These are phyloP conservation scores for Dryadomyces quercivorus DNA, from an alignment of 2,329 filamentous ascomycete genomes.

Conservation along the genomic window DNA sequence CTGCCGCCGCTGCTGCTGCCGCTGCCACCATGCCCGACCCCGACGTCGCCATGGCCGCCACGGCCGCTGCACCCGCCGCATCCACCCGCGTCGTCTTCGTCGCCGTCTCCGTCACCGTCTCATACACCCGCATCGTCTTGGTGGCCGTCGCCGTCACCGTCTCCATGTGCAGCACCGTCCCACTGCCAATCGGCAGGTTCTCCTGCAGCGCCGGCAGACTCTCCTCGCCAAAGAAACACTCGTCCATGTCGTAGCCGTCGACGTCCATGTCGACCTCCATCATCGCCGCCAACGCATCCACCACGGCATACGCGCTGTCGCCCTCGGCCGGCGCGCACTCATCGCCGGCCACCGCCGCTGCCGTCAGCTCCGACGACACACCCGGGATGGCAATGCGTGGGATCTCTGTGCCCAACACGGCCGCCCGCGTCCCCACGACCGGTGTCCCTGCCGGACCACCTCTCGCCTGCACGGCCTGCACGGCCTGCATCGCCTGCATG, in stretches of 20 bases:
- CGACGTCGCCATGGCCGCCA: background rate
- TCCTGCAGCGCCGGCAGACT: background rate
- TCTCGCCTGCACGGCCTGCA: background rate
- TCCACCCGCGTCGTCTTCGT: conserved; percentile 14
- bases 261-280: no score
- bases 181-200: background rate
- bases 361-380: no score
- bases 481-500: background rate
- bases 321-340: no score
- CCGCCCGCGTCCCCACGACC: no score
- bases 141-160: conserved; percentile 12
- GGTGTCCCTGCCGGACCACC: no score
- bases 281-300: no score
- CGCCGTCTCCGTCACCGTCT: conserved; percentile 16
- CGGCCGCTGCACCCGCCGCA: conserved; percentile 6
- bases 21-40: background rate
- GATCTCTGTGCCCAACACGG: no score
- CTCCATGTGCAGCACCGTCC: background rate
- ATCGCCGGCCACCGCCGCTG: no score
- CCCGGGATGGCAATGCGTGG: no score
- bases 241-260: background rate
- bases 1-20: background rate
- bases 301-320: no score
- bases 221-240: background rate
- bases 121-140: conserved; percentile 13